These are phyloP conservation scores for Penicillium bialowiezense DNA, from an alignment of 495 filamentous ascomycete species.

Conservation along the genomic window DNA sequence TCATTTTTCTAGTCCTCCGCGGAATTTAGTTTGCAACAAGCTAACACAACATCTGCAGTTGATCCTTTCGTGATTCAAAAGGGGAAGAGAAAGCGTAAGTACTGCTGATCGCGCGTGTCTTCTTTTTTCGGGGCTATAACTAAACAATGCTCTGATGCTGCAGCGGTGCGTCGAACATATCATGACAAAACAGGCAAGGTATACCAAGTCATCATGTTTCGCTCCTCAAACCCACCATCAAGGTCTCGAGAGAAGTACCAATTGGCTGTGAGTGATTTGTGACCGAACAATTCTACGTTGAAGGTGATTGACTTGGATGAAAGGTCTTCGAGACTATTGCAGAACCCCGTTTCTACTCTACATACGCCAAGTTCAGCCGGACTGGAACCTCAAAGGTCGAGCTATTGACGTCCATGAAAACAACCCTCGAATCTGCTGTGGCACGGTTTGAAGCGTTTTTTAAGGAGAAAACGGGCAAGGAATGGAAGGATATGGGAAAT, in stretches of 20 bases:
- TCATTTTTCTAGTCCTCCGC: not conserved
- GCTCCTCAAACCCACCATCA: constrained; percentile 2
- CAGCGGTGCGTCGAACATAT: constrained; percentile 26
- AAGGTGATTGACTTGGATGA: constrained; percentile 1
- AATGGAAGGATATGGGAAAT: constrained; percentile 51
- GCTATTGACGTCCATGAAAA: constrained; percentile 31
- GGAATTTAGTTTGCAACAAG: not conserved
- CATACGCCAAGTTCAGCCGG: constrained; percentile 34
- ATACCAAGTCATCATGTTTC: constrained; percentile 20
- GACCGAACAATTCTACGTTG: not conserved
- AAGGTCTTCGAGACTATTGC: constrained; percentile 54
- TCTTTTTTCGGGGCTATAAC: too few species aligned
- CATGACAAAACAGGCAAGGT: constrained; percentile 7
- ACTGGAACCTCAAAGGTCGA: constrained; percentile 22
- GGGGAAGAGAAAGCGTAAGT: constrained; percentile 1
- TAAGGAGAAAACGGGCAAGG: constrained; percentile 47
- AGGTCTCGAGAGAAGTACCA: constrained; percentile 11
- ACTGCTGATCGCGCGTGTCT: not conserved
- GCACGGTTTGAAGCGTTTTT: constrained; percentile 55
- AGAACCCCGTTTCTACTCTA: constrained; percentile 44
- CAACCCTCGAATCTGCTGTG: constrained; percentile 34
- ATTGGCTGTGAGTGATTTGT: constrained; percentile 24
- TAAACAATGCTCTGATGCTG: not conserved
- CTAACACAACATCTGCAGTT: not conserved
- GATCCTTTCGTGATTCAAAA: constrained; percentile 1